Base-by-base conservation (phyloP, 768 basidiomycete species). In the Rhodotorula paludigena region DNA sequence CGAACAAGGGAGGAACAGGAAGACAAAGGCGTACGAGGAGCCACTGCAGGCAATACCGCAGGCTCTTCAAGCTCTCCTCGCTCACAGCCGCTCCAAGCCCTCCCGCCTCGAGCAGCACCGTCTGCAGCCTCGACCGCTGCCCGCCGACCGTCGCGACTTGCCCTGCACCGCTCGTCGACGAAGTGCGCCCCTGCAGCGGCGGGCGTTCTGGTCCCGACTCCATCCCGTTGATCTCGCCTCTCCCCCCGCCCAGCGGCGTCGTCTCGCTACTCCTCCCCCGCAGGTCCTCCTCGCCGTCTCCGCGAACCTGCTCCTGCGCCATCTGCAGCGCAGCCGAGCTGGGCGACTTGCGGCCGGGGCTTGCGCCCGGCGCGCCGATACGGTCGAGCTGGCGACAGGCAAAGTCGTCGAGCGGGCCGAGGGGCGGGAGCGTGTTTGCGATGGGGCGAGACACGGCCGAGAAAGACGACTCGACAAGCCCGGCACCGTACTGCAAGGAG, bases 1-100 rank as follows among this genome's bases (percentile, higher is more conserved):
- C 12, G 49, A 55, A 57, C 49, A 9, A 18, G 30, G 1, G 9
- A 81, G 47, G 9, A 28, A 48, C 4, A 33, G n/a, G 41, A 33
- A 49, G 42, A 58, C 23, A 4, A 44, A 36, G n/a, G 8, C 44
- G 36, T 38, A 69, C 63, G 28, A 81, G 87, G 25, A 94, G 81
- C 90, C 90, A 93, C 64, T 89, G 85, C 36, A 94, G 77, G 78
- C 89, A 91, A 76, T 92, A 93, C 76, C 86, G 86, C 47, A 94
- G 78, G 60, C 88, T 82, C 62, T 89, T 82, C 88, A 94, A 89
- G 74, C 87, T 91, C 78, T 93, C 92, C 69, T 92, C 90, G 77
- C 90, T 91, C 39, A 93, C 81, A 14, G 92, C 91, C 0, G 89
- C 90, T 64, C 90, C 84, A 41, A 94, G 81, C 0, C 91, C 91